These are phyloP conservation scores for Delitschia confertaspora DNA, from an alignment of 495 filamentous ascomycete species.

Conservation along the genomic window DNA sequence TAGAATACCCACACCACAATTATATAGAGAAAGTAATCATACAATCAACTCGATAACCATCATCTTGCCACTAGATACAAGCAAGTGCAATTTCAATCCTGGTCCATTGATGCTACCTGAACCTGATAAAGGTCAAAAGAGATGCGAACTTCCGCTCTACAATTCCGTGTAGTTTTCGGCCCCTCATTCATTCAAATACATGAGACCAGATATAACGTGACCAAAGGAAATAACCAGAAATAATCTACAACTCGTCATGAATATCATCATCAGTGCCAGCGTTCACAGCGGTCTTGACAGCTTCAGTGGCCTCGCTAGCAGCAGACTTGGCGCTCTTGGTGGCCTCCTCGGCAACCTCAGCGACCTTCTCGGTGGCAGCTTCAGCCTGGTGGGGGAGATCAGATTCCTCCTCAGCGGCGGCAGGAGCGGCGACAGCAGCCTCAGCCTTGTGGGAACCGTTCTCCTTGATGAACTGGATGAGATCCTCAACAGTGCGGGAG, in stretches of 20 bases:
- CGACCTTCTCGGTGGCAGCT: constrained; percentile 39
- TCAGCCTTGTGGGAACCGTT: constrained; percentile 83
- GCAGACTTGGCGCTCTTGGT: constrained; percentile 31
- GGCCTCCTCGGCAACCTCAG: constrained; percentile 38
- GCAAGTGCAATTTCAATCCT: no score
- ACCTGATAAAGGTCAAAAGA: no score
- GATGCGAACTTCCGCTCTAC: no score
- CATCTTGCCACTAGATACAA: no score
- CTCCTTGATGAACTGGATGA: constrained; percentile 87
- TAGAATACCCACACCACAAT: no score
- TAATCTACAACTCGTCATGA: constrained; percentile 60
- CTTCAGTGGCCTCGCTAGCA: constrained; percentile 20
- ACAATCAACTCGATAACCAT: no score
- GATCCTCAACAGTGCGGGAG: constrained; percentile 83
- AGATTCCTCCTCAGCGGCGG: constrained; percentile 39
- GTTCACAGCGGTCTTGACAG: constrained; percentile 9
- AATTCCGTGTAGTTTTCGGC: no score
- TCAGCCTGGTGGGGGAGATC: constrained; percentile 37
- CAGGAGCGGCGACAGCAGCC: constrained; percentile 43
- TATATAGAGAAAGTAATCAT: no score
- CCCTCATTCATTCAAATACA: no score
- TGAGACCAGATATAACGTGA: not conserved
- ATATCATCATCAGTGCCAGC: constrained; percentile 21
- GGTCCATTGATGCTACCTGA: no score
- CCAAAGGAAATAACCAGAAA: constrained; percentile 7